Evolutionary conservation across 2,329 filamentous ascomycete species (phyloP), one percentile per base, ranked within the genome.

Genomic region (Seiridium cupressi): DNA sequence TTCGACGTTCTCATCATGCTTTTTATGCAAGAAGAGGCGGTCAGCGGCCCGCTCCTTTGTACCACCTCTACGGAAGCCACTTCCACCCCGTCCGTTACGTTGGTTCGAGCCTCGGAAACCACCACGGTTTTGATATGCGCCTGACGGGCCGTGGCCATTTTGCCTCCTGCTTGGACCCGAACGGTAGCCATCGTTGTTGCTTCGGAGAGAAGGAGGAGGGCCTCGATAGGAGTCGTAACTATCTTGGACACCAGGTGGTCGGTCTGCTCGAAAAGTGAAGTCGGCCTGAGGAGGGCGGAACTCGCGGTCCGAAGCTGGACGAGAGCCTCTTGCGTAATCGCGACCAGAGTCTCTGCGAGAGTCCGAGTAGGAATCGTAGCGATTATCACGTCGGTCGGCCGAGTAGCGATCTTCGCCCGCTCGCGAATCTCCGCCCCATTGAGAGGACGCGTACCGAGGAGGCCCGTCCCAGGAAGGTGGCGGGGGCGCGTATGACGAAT

Each of bases 211-310:
- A 9, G 73, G 72, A 7, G 51, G 51, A 5, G 51, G 51, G 34
- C 42, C 44, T 5, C 72, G 65, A 58, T 76, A 77, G 5, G 69
- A 70, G 38, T 75, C 70, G 9, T 65, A 59, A 5, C 61, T 63
- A 8, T 80, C 74, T 18, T 74, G 70, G 13, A 86, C 73, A 4
- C 82, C 82, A 0, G 77, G 64, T 3, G 84, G 83, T 55, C 81
- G 81, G 9, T 84, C 78, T 47, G 80, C 72, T 5, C 81, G 80
- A 61, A 87, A 87, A 1, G 81, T 83, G 66, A 87, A 87, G 55
- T 86, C 82, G 44, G 82, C 70, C 55, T 76, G 76, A 9, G 78
- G 78, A 5, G 74, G 75, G 26, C 62, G 65, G 7, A 61, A 59
- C 34, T 63, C 58, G 51, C 61, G 42, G n/a, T 51, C 46, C 18